Evolutionary conservation across 192 early-diverging fungal species (phyloP), one percentile per base, ranked within the genome.

Genomic region (Obelidium mucronatum): DNA sequence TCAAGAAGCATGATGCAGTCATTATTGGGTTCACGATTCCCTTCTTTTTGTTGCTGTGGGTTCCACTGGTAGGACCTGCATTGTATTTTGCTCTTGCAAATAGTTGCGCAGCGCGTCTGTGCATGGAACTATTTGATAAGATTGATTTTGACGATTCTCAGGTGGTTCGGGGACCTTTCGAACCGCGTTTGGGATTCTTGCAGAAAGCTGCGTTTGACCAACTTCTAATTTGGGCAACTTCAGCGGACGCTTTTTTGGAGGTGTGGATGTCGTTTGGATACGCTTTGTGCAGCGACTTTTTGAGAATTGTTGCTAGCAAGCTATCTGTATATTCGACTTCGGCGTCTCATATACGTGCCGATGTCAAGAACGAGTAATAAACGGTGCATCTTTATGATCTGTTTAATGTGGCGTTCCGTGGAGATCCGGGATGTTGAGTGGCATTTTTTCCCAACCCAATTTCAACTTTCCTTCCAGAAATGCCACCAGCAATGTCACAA

Each of bases 31-130:
- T 84, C 40, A 74, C 83, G 6, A 37, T 81, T 13, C 74, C 77
- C 19, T 77, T 84, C 62, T 83, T 78, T 40, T 30, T 73, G 19
- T 39, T 67, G 8, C 36, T 80, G 2, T 73, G 56, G 15, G 53
- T 78, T n/a, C 79, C 79, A 13, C 61, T 78, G 58, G 28, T 83
- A n/a, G 79, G 82, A 11, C 82, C 82, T 17, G 75, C 75, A 15
- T 34, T 83, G 3, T 61, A 72, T 17, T 80, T 83, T 56, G 79
- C 79, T 5, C 58, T 83, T 22, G 77, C 82, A 2, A 80, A 80
- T 40, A 69, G 42, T 30, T 60, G 76, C 0, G 67, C 77, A 2
- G 65, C 79, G 17, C 64, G 82, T 0, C 67, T 83, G 2, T 71
- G 76, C 52, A 30, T 83, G 2, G 82, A 83, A 54, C 26, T 81